phyloP scores from a whole-genome alignment of 495 filamentous ascomycete species.

The Friedmanniomyces simplex region DNA sequence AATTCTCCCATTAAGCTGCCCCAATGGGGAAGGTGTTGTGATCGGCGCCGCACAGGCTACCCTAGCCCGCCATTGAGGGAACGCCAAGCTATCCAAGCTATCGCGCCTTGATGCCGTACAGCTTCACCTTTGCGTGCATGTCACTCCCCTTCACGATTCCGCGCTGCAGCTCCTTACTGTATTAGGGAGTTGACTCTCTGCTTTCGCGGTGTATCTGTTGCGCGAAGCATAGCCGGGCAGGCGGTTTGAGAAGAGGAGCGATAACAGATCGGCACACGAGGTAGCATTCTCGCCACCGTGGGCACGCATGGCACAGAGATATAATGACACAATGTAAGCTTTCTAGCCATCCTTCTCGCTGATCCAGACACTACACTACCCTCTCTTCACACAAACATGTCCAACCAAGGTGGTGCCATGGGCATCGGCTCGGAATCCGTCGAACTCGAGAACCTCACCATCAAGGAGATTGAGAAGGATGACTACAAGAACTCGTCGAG shows the following conservation, averaged over 20 bases:
- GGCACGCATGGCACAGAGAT: neutral
- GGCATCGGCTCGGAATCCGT: neutral
- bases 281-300: neutral
- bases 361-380: neutral
- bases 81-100: conserved; percentile 1
- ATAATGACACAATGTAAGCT: neutral
- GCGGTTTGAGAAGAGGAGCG: neutral
- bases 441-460: neutral
- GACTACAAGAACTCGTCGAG: neutral
- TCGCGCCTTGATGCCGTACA: neutral
- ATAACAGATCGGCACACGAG: neutral
- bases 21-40: neutral
- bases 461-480: conserved; percentile 12
- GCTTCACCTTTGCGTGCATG: neutral
- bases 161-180: neutral
- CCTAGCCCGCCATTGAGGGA: neutral
- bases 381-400: neutral
- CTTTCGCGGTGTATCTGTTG: neutral
- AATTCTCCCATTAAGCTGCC: neutral
- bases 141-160: neutral
- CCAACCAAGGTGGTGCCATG: neutral
- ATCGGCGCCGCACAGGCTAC: neutral
- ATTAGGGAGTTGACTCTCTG: neutral
- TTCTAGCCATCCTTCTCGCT: neutral
- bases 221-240: neutral